phyloP scores from a whole-genome alignment of 2,329 filamentous ascomycete species.

The Pestalotiopsis sp. region DNA sequence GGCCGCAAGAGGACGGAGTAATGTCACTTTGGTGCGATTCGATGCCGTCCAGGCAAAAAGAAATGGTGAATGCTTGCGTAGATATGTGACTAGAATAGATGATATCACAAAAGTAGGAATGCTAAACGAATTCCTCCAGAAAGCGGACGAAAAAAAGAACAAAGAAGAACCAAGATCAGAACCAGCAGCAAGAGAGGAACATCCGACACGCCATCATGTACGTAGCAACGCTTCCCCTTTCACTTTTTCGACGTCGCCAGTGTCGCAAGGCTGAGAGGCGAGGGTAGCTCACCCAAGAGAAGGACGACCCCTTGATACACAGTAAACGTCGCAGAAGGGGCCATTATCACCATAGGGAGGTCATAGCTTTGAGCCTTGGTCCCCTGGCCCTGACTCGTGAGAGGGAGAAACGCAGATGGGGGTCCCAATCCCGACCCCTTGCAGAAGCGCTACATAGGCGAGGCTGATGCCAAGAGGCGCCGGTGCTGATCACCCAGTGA shows the following conservation, averaged over 20 bases:
- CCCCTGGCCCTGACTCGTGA: background rate
- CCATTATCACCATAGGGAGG: background rate
- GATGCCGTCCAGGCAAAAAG: background rate
- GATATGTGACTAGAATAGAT: background rate
- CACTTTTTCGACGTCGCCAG: background rate
- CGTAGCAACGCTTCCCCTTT: background rate
- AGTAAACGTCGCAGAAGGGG: constrained; percentile 2
- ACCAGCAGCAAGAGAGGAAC: background rate
- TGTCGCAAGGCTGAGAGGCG: background rate
- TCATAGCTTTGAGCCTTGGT: background rate
- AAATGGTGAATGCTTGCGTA: background rate
- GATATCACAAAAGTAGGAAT: background rate
- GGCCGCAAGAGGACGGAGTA: background rate
- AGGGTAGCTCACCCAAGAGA: background rate
- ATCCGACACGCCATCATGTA: background rate
- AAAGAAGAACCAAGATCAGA: background rate
- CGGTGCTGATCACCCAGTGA: constrained; percentile 14
- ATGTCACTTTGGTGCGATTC: background rate
- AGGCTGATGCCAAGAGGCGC: constrained; percentile 24
- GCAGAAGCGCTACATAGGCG: constrained; percentile 17
- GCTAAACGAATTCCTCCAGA: background rate
- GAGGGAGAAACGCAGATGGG: background rate
- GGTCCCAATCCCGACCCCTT: constrained; percentile 13
- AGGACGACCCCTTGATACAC: constrained; percentile 9
- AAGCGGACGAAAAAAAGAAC: background rate